Base-by-base conservation (phyloP, 345 rosid genomes). In the Turnera subulata region DNA sequence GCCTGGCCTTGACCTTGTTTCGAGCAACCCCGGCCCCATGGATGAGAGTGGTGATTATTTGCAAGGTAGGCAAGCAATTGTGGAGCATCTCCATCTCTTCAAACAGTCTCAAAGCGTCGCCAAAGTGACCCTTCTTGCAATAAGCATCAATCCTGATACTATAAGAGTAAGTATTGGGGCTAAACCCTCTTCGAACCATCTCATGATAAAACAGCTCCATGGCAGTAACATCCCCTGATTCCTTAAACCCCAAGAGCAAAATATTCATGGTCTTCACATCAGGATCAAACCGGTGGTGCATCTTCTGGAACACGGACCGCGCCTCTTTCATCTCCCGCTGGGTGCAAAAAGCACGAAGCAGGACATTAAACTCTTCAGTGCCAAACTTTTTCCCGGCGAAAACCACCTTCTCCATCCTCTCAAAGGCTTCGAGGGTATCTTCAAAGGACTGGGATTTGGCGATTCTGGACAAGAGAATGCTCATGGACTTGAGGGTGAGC, bases 261-360 rank as follows among this genome's bases (percentile, higher is more conserved):
- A 89, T 81, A 65, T 89, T 84, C 90, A 86, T 83, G 44, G 96
- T 89, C 76, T 92, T 92, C 1, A 62, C 60, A 49, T 89, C 80
- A 1, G 95, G 83, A 13, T 72, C 58, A 61, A 92, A 84, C 38
- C 77, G 71, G 3, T 62, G 61, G 53, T 80, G 79, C 80, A 89
- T 24, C 69, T 77, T 88, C 10, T 70, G 76, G 55, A 89, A 89
- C 6, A 84, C 80, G 0, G 96, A 81, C 13, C 81, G 67, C 14
- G 89, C 98, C 62, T 89, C 95, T 46, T 86, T 92, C 89, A 92
- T 83, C 73, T 81, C 79, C 63, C 91, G 73, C 51, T 80, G 75
- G 0, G 78, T 70, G 46, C 89, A 83, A 53, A 92, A 84, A 0
- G 98, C 98, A 62, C 79, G 63, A 16, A 92, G 77, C 0, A 92